Conservation (phyloP, 805 yeast species). For the Saccharomycopsis babjevae region DNA sequence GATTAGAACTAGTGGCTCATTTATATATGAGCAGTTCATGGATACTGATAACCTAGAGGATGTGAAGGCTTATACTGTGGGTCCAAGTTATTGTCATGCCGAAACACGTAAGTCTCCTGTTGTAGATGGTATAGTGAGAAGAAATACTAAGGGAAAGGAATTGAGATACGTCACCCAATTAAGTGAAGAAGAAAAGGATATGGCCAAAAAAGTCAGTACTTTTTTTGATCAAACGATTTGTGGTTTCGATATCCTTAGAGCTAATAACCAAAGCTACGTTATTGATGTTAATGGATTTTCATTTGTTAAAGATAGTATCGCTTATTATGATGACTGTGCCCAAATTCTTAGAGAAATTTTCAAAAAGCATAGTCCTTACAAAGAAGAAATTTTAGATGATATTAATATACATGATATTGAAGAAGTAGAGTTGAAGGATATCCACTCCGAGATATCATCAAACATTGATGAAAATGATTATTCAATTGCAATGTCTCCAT, state of each 20-base stretch:
- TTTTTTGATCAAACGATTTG: constrained; percentile 89
- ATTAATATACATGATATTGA: background rate
- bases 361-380: constrained; percentile 9
- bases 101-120: constrained; percentile 98
- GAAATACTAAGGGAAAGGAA: constrained; percentile 97
- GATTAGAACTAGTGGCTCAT: constrained; percentile 87
- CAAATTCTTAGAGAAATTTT: constrained; percentile 68
- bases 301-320: constrained; percentile 84
- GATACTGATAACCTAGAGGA: constrained; percentile 98
- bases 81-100: constrained; percentile 85
- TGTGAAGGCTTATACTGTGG: constrained; percentile 97
- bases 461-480: background rate
- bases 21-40: constrained; percentile 88
- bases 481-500: constrained; percentile 16
- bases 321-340: constrained; percentile 79
- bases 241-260: constrained; percentile 91
- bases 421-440: background rate
- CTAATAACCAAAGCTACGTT: constrained; percentile 78
- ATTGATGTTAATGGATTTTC: constrained; percentile 98
- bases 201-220: constrained; percentile 68
- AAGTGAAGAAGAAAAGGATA: constrained; percentile 59
- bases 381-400: background rate
- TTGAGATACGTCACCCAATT: constrained; percentile 81
- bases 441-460: background rate
- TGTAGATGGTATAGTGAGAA: constrained; percentile 96